Conservation (phyloP, 257 asterid species). For the Anisodus acutangulus region DNA sequence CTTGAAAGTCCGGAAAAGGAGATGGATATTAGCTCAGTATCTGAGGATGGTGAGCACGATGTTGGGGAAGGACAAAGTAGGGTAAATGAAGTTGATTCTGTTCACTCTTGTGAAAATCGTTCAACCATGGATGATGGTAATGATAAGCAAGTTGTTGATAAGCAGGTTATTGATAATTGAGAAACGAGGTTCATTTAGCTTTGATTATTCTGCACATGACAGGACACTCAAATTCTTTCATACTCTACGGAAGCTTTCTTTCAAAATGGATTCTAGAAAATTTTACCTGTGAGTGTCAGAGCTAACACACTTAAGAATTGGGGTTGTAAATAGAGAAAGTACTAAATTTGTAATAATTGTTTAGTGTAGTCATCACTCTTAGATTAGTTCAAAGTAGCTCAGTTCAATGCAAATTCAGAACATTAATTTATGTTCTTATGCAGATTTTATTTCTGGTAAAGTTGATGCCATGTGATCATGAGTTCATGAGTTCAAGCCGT, state of each 20-base stretch:
- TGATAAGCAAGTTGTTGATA: constrained; percentile 44
- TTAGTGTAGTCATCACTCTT: not conserved
- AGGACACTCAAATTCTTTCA: not conserved
- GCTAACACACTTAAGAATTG: constrained; percentile 22
- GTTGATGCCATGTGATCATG: too few species aligned
- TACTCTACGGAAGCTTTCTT: not conserved
- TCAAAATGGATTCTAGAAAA: not conserved
- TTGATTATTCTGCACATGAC: constrained; percentile 4
- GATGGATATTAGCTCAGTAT: constrained; percentile 57
- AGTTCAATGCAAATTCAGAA: not conserved
- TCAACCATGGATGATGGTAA: constrained; percentile 30
- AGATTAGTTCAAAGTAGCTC: not conserved
- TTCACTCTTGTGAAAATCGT: not conserved
- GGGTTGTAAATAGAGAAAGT: not conserved
- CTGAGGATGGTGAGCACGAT: constrained; percentile 53
- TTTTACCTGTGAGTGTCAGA: not conserved
- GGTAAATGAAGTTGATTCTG: constrained; percentile 32
- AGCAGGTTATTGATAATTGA: constrained; percentile 44
- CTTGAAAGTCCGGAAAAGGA: constrained; percentile 61
- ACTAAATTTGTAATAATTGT: not conserved
- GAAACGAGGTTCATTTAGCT: not conserved
- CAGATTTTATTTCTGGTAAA: too few species aligned
- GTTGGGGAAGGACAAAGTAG: constrained; percentile 31
- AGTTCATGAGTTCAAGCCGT: too few species aligned
- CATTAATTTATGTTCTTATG: not conserved